Evolutionary conservation across 768 basidiomycete genomes (phyloP).

Genomic region (Butyriboletus loyo): DNA sequence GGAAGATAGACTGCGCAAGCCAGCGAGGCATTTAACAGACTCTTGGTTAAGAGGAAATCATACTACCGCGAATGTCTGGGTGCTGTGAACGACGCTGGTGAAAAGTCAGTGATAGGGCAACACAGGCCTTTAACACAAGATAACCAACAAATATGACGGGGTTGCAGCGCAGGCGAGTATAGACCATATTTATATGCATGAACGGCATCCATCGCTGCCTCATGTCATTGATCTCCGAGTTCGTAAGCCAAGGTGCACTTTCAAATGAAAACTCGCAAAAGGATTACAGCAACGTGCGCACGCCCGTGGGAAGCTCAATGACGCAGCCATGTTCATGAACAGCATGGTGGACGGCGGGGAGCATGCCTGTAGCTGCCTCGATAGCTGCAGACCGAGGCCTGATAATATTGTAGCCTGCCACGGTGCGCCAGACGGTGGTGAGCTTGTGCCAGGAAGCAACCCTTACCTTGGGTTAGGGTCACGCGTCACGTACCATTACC

Average conservation of each 20-base stretch:
- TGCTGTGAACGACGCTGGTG: constrained; percentile 8
- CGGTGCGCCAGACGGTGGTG: too few relatives aligned
- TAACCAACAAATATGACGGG: neutral
- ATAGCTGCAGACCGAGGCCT: neutral
- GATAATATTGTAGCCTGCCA: neutral
- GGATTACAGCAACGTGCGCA: neutral
- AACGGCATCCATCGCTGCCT: neutral
- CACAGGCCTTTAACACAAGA: too few relatives aligned
- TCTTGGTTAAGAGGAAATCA: constrained; percentile 5
- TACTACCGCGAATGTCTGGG: neutral
- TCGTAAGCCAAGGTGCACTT: neutral
- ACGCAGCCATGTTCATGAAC: neutral
- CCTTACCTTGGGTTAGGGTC: neutral
- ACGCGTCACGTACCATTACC: neutral
- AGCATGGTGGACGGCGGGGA: neutral
- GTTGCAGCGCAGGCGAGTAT: neutral
- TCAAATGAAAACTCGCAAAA: neutral
- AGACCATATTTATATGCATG: neutral
- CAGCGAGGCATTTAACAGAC: constrained; percentile 1
- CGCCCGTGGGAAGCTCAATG: neutral
- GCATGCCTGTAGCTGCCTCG: neutral
- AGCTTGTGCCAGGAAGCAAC: neutral
- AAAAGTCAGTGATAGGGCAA: neutral
- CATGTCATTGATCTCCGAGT: neutral
- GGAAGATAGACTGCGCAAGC: constrained; percentile 3